Conservation (phyloP, 495 filamentous ascomycete genomes). For the Tuber microsphaerosporum region DNA sequence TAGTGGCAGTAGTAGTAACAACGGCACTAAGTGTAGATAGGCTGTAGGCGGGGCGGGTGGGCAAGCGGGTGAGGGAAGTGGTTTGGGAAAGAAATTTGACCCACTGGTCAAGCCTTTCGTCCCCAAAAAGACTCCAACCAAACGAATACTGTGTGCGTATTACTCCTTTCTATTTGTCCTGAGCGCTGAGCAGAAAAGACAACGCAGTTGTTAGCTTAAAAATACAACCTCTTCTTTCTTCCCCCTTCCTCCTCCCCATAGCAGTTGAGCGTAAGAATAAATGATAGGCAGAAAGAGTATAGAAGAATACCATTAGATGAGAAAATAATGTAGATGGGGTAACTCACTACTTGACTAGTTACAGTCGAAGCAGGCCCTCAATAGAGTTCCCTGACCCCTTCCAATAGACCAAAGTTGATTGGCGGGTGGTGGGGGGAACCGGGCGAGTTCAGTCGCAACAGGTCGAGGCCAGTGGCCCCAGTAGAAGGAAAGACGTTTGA, state of each 20-base stretch:
- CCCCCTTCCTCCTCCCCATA: neutral
- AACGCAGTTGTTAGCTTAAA: neutral
- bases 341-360: neutral
- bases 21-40: neutral
- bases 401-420: neutral
- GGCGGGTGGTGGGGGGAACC: neutral
- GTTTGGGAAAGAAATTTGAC: neutral
- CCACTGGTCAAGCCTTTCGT: neutral
- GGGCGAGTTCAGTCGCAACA: slow-evolving; percentile 33
- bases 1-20: neutral
- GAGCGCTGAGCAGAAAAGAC: neutral
- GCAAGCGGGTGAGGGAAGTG: neutral
- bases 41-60: neutral
- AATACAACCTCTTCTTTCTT: neutral
- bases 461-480: slow-evolving; percentile 36
- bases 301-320: neutral
- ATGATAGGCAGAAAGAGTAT: neutral
- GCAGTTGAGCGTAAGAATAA: neutral
- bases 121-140: neutral
- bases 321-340: neutral
- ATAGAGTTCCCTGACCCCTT: neutral
- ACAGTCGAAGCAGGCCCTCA: neutral
- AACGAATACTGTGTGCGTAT: neutral
- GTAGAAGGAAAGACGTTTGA: slow-evolving; percentile 31
- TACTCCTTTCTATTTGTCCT: neutral